Percentiles rank a stretch among this genome's conserved stretches.
phyloP scores from a whole-genome alignment of 2,329 filamentous ascomycete species.

The Alternaria triticimaculans region DNA sequence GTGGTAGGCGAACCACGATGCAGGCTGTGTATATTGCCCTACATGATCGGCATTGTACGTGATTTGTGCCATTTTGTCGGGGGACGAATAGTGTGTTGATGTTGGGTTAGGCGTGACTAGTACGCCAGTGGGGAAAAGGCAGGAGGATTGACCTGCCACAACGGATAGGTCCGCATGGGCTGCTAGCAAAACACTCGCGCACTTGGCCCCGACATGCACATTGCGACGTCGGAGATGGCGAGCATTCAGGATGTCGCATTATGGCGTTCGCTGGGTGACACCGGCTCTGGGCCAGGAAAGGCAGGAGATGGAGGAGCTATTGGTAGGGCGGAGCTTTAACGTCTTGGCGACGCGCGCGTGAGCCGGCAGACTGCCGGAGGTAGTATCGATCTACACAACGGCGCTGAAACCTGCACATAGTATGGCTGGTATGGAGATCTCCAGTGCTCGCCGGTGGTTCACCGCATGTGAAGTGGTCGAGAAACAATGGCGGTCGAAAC shows the following conservation, averaged over 20 bases:
- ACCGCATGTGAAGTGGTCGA: neutral
- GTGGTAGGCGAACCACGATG: slow-evolving; percentile 1
- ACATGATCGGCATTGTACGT: neutral
- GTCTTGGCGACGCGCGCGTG: slow-evolving; percentile 7
- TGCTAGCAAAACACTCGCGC: neutral
- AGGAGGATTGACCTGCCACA: slow-evolving; percentile 12
- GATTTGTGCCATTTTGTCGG: neutral
- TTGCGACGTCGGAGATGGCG: slow-evolving; percentile 3
- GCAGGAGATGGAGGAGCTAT: slow-evolving; percentile 8
- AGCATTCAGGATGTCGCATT: neutral
- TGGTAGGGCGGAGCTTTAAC: slow-evolving; percentile 2
- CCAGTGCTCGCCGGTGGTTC: neutral
- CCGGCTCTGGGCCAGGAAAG: slow-evolving; percentile 11
- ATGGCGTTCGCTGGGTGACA: neutral
- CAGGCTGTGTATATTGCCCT: slow-evolving; percentile 7
- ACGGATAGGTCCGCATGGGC: slow-evolving; percentile 2
- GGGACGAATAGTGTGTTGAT: slow-evolving; percentile 3
- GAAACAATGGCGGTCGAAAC: neutral
- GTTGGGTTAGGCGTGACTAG: neutral
- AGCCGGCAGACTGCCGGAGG: slow-evolving; percentile 1
- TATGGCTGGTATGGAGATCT: neutral
- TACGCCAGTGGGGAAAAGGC: slow-evolving; percentile 6
- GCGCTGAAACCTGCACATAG: neutral
- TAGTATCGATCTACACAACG: slow-evolving; percentile 5
- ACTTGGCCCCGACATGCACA: slow-evolving; percentile 1